Conservation (phyloP, 176 grass and related monocot genomes). For the Poa pratensis region DNA sequence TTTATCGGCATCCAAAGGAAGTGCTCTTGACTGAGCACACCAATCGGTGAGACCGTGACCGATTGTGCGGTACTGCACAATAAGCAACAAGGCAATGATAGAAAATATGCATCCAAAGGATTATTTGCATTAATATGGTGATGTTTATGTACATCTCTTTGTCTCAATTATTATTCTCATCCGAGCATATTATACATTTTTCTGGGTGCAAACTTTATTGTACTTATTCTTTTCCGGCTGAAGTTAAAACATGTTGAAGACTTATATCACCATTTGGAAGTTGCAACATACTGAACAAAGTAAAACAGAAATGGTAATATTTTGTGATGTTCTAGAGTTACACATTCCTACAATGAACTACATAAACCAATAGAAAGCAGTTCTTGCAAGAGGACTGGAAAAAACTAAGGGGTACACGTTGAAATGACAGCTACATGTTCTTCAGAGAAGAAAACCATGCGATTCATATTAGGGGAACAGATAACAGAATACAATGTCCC, state of each 20-base stretch:
- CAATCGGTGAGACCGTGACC: too few species aligned
- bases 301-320: background rate
- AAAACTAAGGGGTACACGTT: background rate
- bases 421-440: background rate
- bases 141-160: background rate
- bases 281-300: background rate
- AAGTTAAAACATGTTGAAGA: slow-evolving; percentile 9
- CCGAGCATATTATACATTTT: background rate
- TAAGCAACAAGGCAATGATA: too few species aligned
- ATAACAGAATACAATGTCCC: background rate
- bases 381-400: background rate
- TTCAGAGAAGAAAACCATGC: background rate
- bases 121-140: background rate
- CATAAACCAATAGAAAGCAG: background rate
- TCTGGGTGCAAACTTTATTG: background rate
- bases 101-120: background rate
- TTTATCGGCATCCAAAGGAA: slow-evolving; percentile 26
- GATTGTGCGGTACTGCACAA: too few species aligned
- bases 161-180: background rate
- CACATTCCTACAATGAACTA: background rate
- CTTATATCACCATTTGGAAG: background rate
- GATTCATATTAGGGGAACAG: background rate
- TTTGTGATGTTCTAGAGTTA: background rate
- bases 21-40: too few species aligned
- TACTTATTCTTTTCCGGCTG: background rate